phyloP scores from a whole-genome alignment of 768 basidiomycete species.

The Suillus discolor region DNA sequence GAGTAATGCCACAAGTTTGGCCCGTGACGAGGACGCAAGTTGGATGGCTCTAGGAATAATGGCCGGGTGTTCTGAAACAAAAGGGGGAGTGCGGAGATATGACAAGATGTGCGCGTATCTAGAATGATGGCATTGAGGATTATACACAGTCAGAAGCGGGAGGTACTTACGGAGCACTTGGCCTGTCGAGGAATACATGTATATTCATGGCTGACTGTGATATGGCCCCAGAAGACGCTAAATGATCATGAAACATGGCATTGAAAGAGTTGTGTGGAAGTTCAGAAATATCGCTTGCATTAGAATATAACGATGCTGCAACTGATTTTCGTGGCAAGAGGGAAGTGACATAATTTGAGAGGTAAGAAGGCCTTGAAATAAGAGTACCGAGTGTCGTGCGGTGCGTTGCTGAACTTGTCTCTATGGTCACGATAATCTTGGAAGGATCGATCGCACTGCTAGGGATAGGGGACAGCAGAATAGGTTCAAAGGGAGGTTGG shows the following conservation, averaged over 20 bases:
- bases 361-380: slow-evolving; percentile 65
- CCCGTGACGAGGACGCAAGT: slow-evolving; percentile 43
- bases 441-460: slow-evolving; percentile 51
- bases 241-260: slow-evolving; percentile 61
- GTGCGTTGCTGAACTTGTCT: slow-evolving; percentile 69
- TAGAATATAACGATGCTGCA: slow-evolving; percentile 60
- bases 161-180: slow-evolving; percentile 72
- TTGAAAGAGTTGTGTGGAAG: slow-evolving; percentile 40
- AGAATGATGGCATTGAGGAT: slow-evolving; percentile 10
- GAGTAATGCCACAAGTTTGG: slow-evolving; percentile 65
- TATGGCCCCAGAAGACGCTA: slow-evolving; percentile 59
- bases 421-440: slow-evolving; percentile 68
- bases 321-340: slow-evolving; percentile 46
- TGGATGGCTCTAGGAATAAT: slow-evolving; percentile 63
- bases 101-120: slow-evolving; percentile 74
- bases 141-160: slow-evolving; percentile 1
- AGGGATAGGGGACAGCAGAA: slow-evolving; percentile 65
- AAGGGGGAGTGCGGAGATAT: slow-evolving; percentile 65
- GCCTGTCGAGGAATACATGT: slow-evolving; percentile 79
- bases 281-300: slow-evolving; percentile 40
- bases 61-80: slow-evolving; percentile 48
- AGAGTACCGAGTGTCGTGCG: slow-evolving; percentile 70
- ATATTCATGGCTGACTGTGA: slow-evolving; percentile 47
- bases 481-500: slow-evolving; percentile 61
- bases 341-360: slow-evolving; percentile 58